Base-by-base conservation (phyloP, 73 alveolate species). In the Paramecium tetraurelia region DNA sequence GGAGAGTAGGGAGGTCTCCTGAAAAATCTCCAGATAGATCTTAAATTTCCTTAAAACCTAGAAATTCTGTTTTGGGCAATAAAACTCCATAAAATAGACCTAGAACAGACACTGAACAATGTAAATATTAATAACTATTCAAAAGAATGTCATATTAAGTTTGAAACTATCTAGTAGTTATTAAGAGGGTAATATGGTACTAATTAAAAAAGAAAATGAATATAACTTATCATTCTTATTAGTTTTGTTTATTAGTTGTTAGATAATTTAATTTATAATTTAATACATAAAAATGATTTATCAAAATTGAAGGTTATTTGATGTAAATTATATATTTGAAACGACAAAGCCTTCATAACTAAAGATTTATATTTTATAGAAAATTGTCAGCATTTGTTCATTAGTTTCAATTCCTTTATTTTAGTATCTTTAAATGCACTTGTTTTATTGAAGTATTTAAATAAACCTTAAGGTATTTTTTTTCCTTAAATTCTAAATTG, bases 31-130 rank as follows among this genome's bases (percentile, higher is more conserved):
- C 59, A 0, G 86, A 36, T 29, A 11, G 24, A 36, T 36, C 86
- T 29, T 5, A 35, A 6, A 20, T 63, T 22, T 63, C 41, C 12
- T 12, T 33, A 27, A 63, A 63, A 63, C 84, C 84, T 14, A 72
- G 63, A 72, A 20, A 31, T 35, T 21, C 40, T 2, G 10, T 72
- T 35, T 11, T 40, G 33, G 10, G 16, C 48, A 80, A 80, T 46
- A 80, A 80, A 43, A 80, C 90, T 11, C 90, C 90, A 10, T 43
- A 80, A 40, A 80, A 46, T 80, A 80, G 90, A 7, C 75, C 57
- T 9, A 80, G 90, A 80, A 80, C 90, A 38, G 57, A 80, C 29
- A 80, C 90, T 40, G 90, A 44, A 41, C 14, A 80, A 80, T 80
- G 59, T 36, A 41, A 44, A 48, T 18, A 9, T 40, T 44, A 21